These are phyloP conservation scores for Sanghuangporus sanghuang DNA, from an alignment of 1,284 basidiomycete species.

Conservation along the genomic window DNA sequence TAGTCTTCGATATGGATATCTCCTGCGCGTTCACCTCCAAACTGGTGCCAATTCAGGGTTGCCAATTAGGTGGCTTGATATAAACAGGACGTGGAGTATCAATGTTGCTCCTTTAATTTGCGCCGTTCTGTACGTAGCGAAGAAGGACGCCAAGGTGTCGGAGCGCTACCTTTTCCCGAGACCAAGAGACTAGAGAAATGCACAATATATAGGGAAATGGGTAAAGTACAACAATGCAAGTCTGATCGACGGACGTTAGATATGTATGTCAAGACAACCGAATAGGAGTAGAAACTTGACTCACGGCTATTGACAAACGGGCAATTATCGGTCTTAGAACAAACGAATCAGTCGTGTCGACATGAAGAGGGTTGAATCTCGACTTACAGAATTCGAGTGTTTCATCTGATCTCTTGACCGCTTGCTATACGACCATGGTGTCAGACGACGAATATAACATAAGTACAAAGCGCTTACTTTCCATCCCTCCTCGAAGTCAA, in stretches of 20 bases:
- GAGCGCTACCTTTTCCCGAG: neutral
- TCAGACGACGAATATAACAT: slow-evolving; percentile 33
- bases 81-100: neutral
- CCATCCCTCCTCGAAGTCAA: slow-evolving; percentile 99
- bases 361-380: slow-evolving; percentile 1
- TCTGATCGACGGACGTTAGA: neutral
- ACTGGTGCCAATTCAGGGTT: neutral
- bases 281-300: neutral
- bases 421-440: slow-evolving; percentile 59
- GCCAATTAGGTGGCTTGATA: neutral
- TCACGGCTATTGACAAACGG: slow-evolving; percentile 1
- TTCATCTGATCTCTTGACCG: slow-evolving; percentile 90
- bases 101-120: neutral
- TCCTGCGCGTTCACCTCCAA: neutral
- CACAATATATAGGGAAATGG: neutral
- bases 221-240: slow-evolving; percentile 14
- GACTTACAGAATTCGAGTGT: slow-evolving; percentile 92
- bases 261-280: neutral
- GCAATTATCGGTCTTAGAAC: slow-evolving; percentile 8
- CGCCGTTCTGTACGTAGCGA: neutral
- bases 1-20: neutral
- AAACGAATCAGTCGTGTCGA: neutral
- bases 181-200: neutral
- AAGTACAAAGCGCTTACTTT: slow-evolving; percentile 68
- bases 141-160: neutral